Evolutionary conservation across 2,329 filamentous ascomycete genomes (phyloP).

Genomic region (Colletotrichum sansevieriae): DNA sequence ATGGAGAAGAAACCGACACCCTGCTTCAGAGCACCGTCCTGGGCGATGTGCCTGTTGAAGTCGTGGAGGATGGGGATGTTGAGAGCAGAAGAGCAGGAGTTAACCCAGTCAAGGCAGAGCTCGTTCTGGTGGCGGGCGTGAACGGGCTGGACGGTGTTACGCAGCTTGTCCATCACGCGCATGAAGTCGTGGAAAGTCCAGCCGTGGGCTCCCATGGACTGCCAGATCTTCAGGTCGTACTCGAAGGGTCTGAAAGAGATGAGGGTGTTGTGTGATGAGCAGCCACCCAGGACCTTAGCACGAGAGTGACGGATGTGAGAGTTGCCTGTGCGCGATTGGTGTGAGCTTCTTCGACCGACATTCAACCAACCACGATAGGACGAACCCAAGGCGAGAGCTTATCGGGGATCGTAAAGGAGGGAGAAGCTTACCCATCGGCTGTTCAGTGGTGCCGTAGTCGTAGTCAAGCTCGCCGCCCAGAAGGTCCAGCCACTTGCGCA

Average conservation of each 20-base stretch:
- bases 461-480: constrained; percentile 92
- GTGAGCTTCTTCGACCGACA: constrained; percentile 13
- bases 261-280: constrained; percentile 93
- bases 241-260: constrained; percentile 94
- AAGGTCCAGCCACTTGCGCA: constrained; percentile 88
- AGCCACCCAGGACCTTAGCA: constrained; percentile 92
- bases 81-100: constrained; percentile 82
- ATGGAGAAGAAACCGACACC: constrained; percentile 93
- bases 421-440: constrained; percentile 75
- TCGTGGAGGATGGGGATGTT: constrained; percentile 85
- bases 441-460: constrained; percentile 89
- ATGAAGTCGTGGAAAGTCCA: constrained; percentile 91
- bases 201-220: constrained; percentile 82
- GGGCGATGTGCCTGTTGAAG: constrained; percentile 87
- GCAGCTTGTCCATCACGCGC: constrained; percentile 83
- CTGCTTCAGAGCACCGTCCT: constrained; percentile 77
- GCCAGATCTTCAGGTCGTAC: constrained; percentile 89
- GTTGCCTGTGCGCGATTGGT: constrained; percentile 70
- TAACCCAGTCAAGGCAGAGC: constrained; percentile 90
- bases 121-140: constrained; percentile 89
- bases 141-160: constrained; percentile 91
- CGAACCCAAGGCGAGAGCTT: constrained; percentile 18
- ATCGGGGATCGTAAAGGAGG: not conserved
- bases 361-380: constrained; percentile 11
- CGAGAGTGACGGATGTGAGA: constrained; percentile 92